These are phyloP conservation scores for Magnaporthiopsis incrustans DNA, from an alignment of 2,329 filamentous ascomycete species.

Conservation along the genomic window DNA sequence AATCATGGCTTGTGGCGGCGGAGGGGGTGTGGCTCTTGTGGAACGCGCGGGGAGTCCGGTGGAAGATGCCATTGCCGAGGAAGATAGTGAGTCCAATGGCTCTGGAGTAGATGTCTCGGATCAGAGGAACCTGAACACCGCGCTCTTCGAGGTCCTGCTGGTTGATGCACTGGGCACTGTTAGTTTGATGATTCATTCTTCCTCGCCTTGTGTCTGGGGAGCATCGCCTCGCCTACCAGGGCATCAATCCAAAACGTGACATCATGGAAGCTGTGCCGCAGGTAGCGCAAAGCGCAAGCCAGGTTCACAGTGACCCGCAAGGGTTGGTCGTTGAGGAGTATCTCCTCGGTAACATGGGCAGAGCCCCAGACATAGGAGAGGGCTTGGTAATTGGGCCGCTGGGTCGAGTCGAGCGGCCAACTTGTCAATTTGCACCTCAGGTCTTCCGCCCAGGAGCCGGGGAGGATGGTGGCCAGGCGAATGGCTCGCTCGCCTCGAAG, in stretches of 20 bases:
- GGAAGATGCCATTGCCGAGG: background rate
- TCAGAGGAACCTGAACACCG: background rate
- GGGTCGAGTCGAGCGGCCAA: background rate
- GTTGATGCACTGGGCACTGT: background rate
- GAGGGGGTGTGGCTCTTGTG: background rate
- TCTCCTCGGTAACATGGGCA: background rate
- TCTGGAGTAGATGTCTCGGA: background rate
- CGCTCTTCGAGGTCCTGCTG: background rate
- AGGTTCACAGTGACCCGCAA: background rate
- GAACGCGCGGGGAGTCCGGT: background rate
- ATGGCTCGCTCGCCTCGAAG: background rate
- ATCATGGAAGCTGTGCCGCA: background rate
- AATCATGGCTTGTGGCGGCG: background rate
- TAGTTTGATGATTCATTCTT: background rate
- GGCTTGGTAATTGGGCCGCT: background rate
- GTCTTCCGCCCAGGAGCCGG: background rate
- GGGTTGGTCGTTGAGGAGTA: background rate
- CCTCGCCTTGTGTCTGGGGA: too few relatives aligned
- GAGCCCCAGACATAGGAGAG: conserved; percentile 1
- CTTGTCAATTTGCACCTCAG: background rate
- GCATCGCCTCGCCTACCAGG: background rate
- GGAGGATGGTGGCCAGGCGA: background rate
- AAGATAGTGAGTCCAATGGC: background rate
- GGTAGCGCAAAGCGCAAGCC: conserved; percentile 1
- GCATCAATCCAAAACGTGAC: background rate